phyloP scores from a whole-genome alignment of 208 protist genomes.

The Herpetomonas muscarum region DNA sequence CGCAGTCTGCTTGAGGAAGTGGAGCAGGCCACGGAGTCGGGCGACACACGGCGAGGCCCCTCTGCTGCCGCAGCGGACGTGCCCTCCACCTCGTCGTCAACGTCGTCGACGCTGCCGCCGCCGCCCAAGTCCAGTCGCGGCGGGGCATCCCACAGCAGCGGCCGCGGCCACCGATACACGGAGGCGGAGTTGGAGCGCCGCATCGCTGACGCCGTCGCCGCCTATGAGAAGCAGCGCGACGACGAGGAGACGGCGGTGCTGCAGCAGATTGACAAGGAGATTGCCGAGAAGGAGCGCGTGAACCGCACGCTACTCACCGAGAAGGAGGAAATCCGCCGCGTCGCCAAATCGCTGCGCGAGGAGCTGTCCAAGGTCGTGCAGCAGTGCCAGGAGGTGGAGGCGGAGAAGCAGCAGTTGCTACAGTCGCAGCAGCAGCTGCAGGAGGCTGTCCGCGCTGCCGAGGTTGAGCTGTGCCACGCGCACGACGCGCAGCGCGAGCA shows the following conservation, averaged over 20 bases:
- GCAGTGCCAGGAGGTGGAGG: constrained; percentile 22
- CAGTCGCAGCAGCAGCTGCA: constrained; percentile 30
- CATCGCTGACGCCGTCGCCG: constrained; percentile 30
- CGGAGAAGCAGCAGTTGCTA: constrained; percentile 26
- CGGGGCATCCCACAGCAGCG: background rate
- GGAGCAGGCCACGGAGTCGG: constrained; percentile 13
- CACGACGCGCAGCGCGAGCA: constrained; percentile 26
- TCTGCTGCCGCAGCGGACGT: background rate
- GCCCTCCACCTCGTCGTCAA: background rate
- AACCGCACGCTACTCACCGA: constrained; percentile 35
- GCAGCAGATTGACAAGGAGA: constrained; percentile 56
- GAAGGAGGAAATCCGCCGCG: constrained; percentile 13
- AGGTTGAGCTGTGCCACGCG: constrained; percentile 54
- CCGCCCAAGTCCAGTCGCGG: background rate
- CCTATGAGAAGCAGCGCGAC: constrained; percentile 61
- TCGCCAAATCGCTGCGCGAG: constrained; percentile 22
- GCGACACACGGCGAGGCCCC: background rate
- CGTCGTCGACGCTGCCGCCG: background rate
- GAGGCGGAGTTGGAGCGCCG: constrained; percentile 30
- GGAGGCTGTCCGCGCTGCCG: constrained; percentile 22
- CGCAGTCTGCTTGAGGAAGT: constrained; percentile 36
- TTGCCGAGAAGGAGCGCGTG: constrained; percentile 42
- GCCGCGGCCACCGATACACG: constrained; percentile 15
- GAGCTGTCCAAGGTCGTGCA: constrained; percentile 15
- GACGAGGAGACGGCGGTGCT: constrained; percentile 68